phyloP scores from a whole-genome alignment of 2,329 filamentous ascomycete genomes.

The Nemania sp. region DNA sequence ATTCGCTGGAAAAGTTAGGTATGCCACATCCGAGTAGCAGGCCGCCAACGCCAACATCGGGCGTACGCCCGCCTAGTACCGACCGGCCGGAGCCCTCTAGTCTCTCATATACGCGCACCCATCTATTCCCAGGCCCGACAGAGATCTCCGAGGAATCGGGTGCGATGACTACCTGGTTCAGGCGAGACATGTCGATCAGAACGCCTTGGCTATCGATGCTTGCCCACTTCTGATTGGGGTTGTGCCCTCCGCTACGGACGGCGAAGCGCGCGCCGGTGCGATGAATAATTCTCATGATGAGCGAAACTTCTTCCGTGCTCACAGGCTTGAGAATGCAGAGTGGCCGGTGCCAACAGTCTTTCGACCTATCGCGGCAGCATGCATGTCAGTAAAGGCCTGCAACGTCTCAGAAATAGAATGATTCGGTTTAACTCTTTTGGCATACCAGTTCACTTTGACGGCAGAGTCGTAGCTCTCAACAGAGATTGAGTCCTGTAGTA shows the following conservation, averaged over 20 bases:
- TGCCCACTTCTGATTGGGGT: slow-evolving; percentile 36
- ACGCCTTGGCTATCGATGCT: slow-evolving; percentile 38
- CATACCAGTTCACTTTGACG: too few species aligned
- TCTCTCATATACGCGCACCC: slow-evolving; percentile 37
- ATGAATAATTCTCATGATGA: not conserved
- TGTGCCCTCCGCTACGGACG: slow-evolving; percentile 39
- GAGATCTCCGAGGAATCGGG: not conserved
- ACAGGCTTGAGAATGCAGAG: not conserved
- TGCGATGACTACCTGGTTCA: slow-evolving; percentile 27
- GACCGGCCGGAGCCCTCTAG: slow-evolving; percentile 32
- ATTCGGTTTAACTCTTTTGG: too few species aligned
- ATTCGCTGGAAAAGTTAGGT: too few species aligned
- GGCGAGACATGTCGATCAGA: slow-evolving; percentile 38
- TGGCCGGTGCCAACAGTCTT: not conserved
- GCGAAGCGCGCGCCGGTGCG: slow-evolving; percentile 25
- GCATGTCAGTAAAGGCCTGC: too few species aligned
- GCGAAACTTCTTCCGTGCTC: not conserved
- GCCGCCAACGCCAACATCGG: slow-evolving; percentile 37
- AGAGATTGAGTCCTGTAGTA: too few species aligned
- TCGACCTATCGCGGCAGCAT: too few species aligned
- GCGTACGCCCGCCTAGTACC: slow-evolving; percentile 36
- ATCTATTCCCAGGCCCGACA: slow-evolving; percentile 32
- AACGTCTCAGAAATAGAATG: too few species aligned
- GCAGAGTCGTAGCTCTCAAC: too few species aligned
- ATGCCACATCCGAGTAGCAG: slow-evolving; percentile 40